phyloP scores from a whole-genome alignment of 805 yeast species.

The Nakazawaea molendinolei region DNA sequence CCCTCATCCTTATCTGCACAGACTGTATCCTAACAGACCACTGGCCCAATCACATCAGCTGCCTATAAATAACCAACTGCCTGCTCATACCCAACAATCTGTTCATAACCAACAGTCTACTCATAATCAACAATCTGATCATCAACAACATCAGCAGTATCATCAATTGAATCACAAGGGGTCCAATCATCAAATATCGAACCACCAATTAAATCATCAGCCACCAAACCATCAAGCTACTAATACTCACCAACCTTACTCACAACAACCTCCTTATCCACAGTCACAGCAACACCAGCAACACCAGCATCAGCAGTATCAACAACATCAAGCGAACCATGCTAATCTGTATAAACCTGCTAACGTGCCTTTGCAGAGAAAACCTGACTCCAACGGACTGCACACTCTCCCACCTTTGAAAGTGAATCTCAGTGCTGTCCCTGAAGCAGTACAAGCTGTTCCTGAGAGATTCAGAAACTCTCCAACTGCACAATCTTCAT shows the following conservation, averaged over 20 bases:
- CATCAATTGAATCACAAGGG: too few species aligned
- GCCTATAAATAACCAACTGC: too few species aligned
- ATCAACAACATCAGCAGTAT: conserved; percentile 2
- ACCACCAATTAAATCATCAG: conserved; percentile 4
- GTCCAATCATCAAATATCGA: too few species aligned
- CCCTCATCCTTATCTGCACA: too few species aligned
- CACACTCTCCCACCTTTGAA: conserved; percentile 8
- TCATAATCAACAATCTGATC: too few species aligned
- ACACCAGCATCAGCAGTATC: conserved; percentile 6
- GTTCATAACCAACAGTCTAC: too few species aligned
- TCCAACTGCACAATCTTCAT: conserved; percentile 1
- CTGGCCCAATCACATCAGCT: too few species aligned
- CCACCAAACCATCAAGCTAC: conserved; percentile 1
- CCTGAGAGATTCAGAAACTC: conserved; percentile 13
- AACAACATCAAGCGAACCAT: conserved; percentile 2
- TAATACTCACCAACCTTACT: conserved; percentile 8
- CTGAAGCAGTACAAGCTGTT: conserved; percentile 12
- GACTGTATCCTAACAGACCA: too few species aligned
- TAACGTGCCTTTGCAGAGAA: background rate
- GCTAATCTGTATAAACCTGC: background rate
- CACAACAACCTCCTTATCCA: conserved; percentile 10
- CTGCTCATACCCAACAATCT: too few species aligned
- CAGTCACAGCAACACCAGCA: conserved; percentile 12
- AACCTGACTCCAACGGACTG: background rate
- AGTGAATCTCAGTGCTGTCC: conserved; percentile 6